phyloP scores from a whole-genome alignment of 2,329 filamentous ascomycete species.

The Podosphaera leucotricha region DNA sequence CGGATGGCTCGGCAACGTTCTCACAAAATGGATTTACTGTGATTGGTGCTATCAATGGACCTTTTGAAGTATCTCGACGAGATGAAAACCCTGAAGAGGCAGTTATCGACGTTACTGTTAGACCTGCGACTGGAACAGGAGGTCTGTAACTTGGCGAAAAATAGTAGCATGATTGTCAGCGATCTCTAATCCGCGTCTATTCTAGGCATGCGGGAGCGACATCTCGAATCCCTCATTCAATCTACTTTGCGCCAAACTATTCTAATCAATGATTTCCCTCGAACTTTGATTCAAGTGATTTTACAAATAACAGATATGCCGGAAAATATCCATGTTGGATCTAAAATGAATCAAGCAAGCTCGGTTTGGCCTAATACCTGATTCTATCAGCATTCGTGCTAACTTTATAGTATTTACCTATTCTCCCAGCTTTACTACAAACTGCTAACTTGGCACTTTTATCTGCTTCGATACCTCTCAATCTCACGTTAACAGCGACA shows the following conservation, averaged over 20 bases:
- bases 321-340: conserved; percentile 38
- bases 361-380: conserved; percentile 22
- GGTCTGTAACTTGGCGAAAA: conserved; percentile 23
- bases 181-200: neutral
- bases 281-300: conserved; percentile 56
- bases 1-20: conserved; percentile 63
- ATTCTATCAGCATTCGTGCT: neutral
- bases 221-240: conserved; percentile 57
- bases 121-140: conserved; percentile 65
- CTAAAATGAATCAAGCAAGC: conserved; percentile 34
- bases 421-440: conserved; percentile 66
- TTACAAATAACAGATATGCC: conserved; percentile 53
- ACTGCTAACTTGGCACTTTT: conserved; percentile 56
- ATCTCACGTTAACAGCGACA: conserved; percentile 42
- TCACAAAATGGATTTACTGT: conserved; percentile 56
- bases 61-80: conserved; percentile 67
- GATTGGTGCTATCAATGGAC: conserved; percentile 72
- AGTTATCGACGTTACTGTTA: conserved; percentile 68
- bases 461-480: conserved; percentile 61
- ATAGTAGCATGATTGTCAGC: neutral
- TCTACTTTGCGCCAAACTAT: conserved; percentile 51
- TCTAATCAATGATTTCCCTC: conserved; percentile 50
- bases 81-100: conserved; percentile 88
- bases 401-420: conserved; percentile 38
- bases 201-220: conserved; percentile 45